phyloP scores from a whole-genome alignment of 139 green algal genomes.

The Chlorella sp. region DNA sequence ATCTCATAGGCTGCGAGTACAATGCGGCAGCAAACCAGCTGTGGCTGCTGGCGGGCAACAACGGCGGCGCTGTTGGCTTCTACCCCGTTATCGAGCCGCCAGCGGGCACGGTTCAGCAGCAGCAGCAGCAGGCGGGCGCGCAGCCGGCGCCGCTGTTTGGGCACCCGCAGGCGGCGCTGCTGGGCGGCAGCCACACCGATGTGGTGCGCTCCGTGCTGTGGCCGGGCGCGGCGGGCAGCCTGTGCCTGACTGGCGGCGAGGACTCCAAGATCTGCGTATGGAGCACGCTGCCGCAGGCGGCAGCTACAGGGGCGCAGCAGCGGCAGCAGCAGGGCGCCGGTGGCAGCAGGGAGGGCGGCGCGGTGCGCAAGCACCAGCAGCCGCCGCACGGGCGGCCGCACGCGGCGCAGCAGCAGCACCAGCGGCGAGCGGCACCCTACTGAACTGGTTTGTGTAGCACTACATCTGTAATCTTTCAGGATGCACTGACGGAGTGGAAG shows the following conservation, averaged over 20 bases:
- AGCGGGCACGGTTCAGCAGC: conserved; percentile 17
- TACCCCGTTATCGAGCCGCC: conserved; percentile 65
- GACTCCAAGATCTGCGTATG: conserved; percentile 63
- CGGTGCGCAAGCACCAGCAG: conserved; percentile 17
- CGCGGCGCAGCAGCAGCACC: background rate
- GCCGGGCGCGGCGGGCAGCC: conserved; percentile 19
- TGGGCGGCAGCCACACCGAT: conserved; percentile 60
- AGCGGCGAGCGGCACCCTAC: conserved; percentile 16
- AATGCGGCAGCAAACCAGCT: conserved; percentile 57
- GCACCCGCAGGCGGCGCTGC: conserved; percentile 53
- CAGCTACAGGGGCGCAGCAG: background rate
- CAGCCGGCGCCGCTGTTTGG: conserved; percentile 34
- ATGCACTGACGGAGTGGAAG: background rate
- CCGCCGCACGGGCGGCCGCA: conserved; percentile 1
- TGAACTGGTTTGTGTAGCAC: background rate
- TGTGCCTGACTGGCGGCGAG: conserved; percentile 69
- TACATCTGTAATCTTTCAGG: background rate
- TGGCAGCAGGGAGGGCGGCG: conserved; percentile 1
- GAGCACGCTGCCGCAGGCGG: background rate
- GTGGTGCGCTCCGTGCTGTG: conserved; percentile 74
- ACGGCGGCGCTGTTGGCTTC: conserved; percentile 60
- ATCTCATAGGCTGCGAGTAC: conserved; percentile 75
- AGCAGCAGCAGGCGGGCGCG: conserved; percentile 10
- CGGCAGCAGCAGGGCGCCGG: conserved; percentile 8
- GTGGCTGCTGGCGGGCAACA: conserved; percentile 63